Base-by-base conservation (phyloP, 495 filamentous ascomycete species). In the Aspergillus bridgeri region DNA sequence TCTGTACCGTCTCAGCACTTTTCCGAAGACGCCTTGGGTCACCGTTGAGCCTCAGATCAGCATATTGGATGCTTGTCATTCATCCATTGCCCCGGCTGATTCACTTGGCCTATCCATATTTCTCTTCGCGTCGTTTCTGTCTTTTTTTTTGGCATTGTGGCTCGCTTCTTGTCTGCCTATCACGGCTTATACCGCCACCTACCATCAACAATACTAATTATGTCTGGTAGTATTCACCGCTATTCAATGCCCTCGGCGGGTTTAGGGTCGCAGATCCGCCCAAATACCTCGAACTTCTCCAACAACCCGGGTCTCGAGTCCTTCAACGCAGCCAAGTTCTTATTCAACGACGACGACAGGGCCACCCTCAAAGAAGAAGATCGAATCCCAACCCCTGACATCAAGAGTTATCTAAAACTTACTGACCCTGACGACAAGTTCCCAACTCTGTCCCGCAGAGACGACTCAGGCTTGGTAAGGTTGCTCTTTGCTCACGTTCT, bases 241-340 rank as follows among this genome's bases (percentile, higher is more conserved):
- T 91, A 93, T 69, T 96, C 91, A 8, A 92, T 96, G 89, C 92
- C 92, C 7, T 85, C 89, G 24, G 88, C 86, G 49, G 75, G 79
- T 42, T 66, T 77, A 54, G 84, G 82, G 60, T 83, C 79, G 60
- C 81, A 89, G 44, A 79, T 78, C 23, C 85, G 86, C 45, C 64
- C 73, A 15, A 76, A 72, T 22, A 62, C 76, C 9, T 67, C 77
- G 33, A 75, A 77, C 51, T 77, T 80, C 56, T 72, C 65, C 63
- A 67, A 65, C 48, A 60, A 70, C 7, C 61, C 71, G 70, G 64
- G 79, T 76, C 27, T 83, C 84, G 60, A 92, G 83, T 58, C 83
- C 48, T 88, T 88, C 73, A 89, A 94, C 66, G 91, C 88, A 6
- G 80, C 90, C 15, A 85, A 87, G 45, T 95, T 92, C 65, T 77